These are phyloP conservation scores for Tricholoma flavovirens DNA, from an alignment of 768 basidiomycete genomes.

Conservation along the genomic window DNA sequence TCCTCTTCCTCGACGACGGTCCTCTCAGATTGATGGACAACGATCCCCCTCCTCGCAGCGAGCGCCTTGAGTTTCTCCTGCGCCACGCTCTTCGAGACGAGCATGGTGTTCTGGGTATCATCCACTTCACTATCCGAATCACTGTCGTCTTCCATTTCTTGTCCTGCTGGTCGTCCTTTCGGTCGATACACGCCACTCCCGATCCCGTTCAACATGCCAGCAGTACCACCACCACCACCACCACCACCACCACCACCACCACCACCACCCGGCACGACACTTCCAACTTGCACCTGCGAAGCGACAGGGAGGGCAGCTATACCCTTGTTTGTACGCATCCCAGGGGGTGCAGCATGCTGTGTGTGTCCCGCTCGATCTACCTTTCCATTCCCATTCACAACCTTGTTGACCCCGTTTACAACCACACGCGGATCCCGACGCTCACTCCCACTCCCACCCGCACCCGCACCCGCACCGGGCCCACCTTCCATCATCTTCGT, in stretches of 20 bases:
- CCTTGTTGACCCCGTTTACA: too few species aligned
- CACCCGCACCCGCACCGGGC: too few species aligned
- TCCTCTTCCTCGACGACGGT: constrained; percentile 9
- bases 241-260: background rate
- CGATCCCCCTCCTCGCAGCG: constrained; percentile 40
- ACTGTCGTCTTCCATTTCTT: constrained; percentile 47
- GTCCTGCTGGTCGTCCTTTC: constrained; percentile 57
- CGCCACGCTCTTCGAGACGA: constrained; percentile 59
- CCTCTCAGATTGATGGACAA: too few species aligned
- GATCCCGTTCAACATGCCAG: constrained; percentile 2
- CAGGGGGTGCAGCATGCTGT: background rate
- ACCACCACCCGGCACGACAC: constrained; percentile 14
- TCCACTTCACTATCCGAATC: too few species aligned
- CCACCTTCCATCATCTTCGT: too few species aligned
- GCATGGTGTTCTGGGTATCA: too few species aligned
- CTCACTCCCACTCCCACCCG: too few species aligned
- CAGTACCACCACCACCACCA: too few species aligned
- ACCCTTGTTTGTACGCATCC: constrained; percentile 50
- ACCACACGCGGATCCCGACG: too few species aligned
- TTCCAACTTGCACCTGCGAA: constrained; percentile 28
- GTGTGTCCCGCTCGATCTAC: constrained; percentile 2
- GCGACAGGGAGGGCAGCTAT: constrained; percentile 55
- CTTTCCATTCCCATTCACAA: too few species aligned
- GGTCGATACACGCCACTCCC: constrained; percentile 46
- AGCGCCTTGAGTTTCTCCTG: constrained; percentile 61